Evolutionary conservation across 352 stramenopile genomes (phyloP).

Genomic region (Globisporangium viniferum): DNA sequence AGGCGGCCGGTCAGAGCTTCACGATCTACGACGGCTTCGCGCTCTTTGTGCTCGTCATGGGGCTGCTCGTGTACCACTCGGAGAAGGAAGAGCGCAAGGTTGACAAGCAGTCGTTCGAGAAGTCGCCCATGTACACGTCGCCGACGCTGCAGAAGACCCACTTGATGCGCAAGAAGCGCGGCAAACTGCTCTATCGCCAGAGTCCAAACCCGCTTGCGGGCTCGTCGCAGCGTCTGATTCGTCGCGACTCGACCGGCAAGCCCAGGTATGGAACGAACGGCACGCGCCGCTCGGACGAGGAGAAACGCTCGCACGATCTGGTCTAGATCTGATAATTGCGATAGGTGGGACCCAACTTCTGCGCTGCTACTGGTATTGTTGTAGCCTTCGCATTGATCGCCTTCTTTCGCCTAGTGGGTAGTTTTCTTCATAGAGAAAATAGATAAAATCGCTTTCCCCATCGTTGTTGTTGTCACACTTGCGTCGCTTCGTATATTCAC

Average conservation of each 20-base stretch:
- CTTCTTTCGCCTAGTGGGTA: neutral
- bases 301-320: constrained; percentile 10
- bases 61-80: constrained; percentile 83
- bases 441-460: neutral
- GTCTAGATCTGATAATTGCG: constrained; percentile 3
- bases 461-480: neutral
- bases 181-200: constrained; percentile 82
- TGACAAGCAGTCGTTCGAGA: constrained; percentile 64
- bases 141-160: constrained; percentile 82
- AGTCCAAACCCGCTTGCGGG: constrained; percentile 66
- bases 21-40: constrained; percentile 88
- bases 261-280: constrained; percentile 53
- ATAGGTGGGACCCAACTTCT: neutral
- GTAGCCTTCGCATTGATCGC: neutral
- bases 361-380: neutral
- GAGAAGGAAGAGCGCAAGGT: constrained; percentile 79
- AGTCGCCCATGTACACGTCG: constrained; percentile 85
- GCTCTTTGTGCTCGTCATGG: constrained; percentile 85
- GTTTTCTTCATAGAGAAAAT: constrained; percentile 6
- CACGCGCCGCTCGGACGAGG: constrained; percentile 13
- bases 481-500: neutral
- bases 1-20: constrained; percentile 62
- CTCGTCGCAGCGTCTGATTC: constrained; percentile 60
- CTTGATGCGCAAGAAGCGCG: constrained; percentile 75
- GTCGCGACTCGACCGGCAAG: constrained; percentile 39